Conservation (phyloP, 2,329 filamentous ascomycete genomes). For the Neonectria faginata region DNA sequence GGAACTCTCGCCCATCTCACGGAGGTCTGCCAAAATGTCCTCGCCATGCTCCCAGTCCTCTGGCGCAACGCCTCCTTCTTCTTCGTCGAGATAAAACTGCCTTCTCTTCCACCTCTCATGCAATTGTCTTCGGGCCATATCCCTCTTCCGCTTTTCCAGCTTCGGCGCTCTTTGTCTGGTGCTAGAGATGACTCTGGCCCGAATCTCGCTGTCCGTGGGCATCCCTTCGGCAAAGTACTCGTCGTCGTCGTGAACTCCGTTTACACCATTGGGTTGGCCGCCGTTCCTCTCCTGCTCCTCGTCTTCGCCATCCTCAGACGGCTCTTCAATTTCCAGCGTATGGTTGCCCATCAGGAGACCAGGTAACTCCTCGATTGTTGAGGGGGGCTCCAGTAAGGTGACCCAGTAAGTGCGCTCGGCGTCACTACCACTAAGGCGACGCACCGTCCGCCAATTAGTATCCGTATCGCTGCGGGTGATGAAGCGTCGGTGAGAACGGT, state of each 20-base stretch:
- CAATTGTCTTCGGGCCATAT: constrained; percentile 64
- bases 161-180: constrained; percentile 52
- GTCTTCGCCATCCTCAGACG: constrained; percentile 44
- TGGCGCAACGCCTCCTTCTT: constrained; percentile 78
- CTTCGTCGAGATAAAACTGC: constrained; percentile 86
- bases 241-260: constrained; percentile 41
- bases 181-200: constrained; percentile 52
- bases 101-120: constrained; percentile 81
- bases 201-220: constrained; percentile 56
- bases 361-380: constrained; percentile 57
- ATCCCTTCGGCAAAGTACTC: constrained; percentile 47
- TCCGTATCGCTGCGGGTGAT: constrained; percentile 49
- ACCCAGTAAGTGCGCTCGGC: constrained; percentile 56
- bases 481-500: constrained; percentile 46
- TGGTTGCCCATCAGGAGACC: constrained; percentile 52
- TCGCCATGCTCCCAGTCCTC: constrained; percentile 72
- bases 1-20: constrained; percentile 55
- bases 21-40: constrained; percentile 61
- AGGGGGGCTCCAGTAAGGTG: constrained; percentile 60
- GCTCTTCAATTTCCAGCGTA: constrained; percentile 44
- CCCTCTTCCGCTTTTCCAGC: constrained; percentile 55
- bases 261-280: constrained; percentile 40
- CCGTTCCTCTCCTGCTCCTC: constrained; percentile 37
- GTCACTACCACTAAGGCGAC: constrained; percentile 47
- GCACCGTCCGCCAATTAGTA: constrained; percentile 52